Conservation (phyloP, 495 filamentous ascomycete species). For the Annulohypoxylon nitens region DNA sequence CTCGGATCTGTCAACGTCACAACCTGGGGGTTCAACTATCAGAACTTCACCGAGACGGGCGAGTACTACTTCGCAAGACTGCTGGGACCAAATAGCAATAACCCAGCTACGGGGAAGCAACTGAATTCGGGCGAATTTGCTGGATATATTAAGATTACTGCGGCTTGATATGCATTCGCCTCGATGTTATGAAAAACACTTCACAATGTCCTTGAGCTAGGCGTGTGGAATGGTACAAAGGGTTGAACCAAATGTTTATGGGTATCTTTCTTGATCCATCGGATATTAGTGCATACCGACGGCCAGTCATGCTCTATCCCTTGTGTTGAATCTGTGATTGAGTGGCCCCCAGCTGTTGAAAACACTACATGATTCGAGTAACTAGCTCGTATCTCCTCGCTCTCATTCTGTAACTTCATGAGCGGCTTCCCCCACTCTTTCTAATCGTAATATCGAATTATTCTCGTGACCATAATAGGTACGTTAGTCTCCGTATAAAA, state of each 20-base stretch:
- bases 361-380: not conserved
- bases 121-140: constrained; percentile 43
- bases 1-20: constrained; percentile 46
- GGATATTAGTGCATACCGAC: not conserved
- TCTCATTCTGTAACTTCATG: not conserved
- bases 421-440: not conserved
- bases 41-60: constrained; percentile 41
- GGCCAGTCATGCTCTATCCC: not conserved
- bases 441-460: not conserved
- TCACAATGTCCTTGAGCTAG: not conserved
- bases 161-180: constrained; percentile 1
- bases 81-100: constrained; percentile 38
- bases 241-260: too few relatives aligned
- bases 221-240: too few relatives aligned
- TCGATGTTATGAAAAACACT: not conserved
- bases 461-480: not conserved
- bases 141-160: constrained; percentile 39
- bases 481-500: not conserved
- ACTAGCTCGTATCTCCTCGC: not conserved
- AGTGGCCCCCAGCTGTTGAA: not conserved
- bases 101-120: constrained; percentile 39
- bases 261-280: not conserved
- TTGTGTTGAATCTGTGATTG: not conserved
- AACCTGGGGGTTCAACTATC: constrained; percentile 47
- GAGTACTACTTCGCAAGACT: constrained; percentile 44